These are phyloP conservation scores for Shiraia sp. DNA, from an alignment of 2,329 filamentous ascomycete genomes.

Conservation along the genomic window DNA sequence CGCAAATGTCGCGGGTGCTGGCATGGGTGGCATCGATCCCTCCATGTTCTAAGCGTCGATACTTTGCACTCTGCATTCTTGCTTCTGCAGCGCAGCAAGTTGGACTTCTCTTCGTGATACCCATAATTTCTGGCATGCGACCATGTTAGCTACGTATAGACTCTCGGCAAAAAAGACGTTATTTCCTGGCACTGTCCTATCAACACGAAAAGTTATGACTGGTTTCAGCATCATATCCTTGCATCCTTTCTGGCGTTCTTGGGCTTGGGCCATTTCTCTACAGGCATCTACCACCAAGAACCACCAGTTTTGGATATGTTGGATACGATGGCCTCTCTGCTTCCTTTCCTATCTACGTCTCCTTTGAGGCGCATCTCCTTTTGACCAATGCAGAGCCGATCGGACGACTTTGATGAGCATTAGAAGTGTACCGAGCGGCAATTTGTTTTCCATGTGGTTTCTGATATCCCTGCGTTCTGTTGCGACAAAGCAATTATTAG, in stretches of 20 bases:
- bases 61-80: conserved; percentile 12
- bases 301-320: conserved; percentile 19
- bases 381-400: conserved; percentile 27
- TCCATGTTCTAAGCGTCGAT: conserved; percentile 48
- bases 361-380: conserved; percentile 31
- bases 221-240: conserved; percentile 18
- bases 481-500: conserved; percentile 23
- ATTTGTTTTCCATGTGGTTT: conserved; percentile 16
- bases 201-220: conserved; percentile 23
- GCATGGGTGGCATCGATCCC: conserved; percentile 61
- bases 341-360: conserved; percentile 31
- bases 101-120: conserved; percentile 23
- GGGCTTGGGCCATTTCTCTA: conserved; percentile 10
- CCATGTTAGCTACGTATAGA: conserved; percentile 6
- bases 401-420: conserved; percentile 41
- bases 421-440: conserved; percentile 33
- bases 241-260: conserved; percentile 30
- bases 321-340: conserved; percentile 24
- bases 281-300: conserved; percentile 17
- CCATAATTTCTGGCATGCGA: conserved; percentile 6
- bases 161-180: conserved; percentile 2
- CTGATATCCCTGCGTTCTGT: conserved; percentile 25
- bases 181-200: conserved; percentile 3
- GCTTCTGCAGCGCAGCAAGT: conserved; percentile 1
- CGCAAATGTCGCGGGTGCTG: conserved; percentile 56